These are phyloP conservation scores for Cytospora leucostoma DNA, from an alignment of 2,329 filamentous ascomycete genomes.

Conservation along the genomic window DNA sequence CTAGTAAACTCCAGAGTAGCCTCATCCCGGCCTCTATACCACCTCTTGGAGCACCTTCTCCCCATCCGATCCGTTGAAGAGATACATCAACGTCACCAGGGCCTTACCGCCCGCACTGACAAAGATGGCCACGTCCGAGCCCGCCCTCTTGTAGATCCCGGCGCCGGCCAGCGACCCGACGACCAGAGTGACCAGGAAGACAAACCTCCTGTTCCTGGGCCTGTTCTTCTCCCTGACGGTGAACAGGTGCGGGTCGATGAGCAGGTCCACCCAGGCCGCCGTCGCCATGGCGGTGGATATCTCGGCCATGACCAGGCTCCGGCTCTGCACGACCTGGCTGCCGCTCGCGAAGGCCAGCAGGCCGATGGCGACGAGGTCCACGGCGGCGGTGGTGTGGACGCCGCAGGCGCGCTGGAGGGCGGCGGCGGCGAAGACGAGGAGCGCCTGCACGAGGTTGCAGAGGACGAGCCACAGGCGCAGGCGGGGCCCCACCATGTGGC, in stretches of 20 bases:
- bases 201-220: conserved; percentile 50
- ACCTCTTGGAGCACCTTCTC: conserved; percentile 19
- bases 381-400: conserved; percentile 37
- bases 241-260: conserved; percentile 56
- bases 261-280: conserved; percentile 61
- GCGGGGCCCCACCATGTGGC: conserved; percentile 53
- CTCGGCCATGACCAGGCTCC: conserved; percentile 58
- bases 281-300: conserved; percentile 68
- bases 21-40: neutral
- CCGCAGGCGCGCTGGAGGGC: conserved; percentile 49
- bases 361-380: conserved; percentile 48
- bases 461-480: conserved; percentile 55
- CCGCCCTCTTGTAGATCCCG: conserved; percentile 46
- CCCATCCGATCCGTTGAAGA: conserved; percentile 44
- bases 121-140: conserved; percentile 46
- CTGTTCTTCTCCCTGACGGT: conserved; percentile 44
- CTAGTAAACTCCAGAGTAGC: neutral
- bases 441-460: conserved; percentile 57
- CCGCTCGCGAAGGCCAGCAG: conserved; percentile 58
- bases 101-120: conserved; percentile 49
- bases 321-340: conserved; percentile 59
- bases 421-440: conserved; percentile 55
- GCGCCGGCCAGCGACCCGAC: conserved; percentile 55
- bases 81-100: conserved; percentile 47
- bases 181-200: conserved; percentile 51